Conservation (phyloP, 2,329 filamentous ascomycete species). For the Cyclaneusma minus region DNA sequence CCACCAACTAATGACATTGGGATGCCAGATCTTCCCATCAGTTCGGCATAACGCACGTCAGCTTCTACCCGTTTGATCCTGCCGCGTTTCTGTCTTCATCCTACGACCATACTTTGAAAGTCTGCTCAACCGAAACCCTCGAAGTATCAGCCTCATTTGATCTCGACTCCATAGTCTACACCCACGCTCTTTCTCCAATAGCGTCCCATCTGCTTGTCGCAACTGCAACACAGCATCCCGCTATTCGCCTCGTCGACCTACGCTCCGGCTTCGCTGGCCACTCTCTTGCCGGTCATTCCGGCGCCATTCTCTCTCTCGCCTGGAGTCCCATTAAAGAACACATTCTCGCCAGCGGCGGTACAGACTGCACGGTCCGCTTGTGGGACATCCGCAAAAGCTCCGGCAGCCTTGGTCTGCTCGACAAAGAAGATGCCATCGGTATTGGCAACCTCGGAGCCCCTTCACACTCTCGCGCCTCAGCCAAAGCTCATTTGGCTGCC, state of each 20-base stretch:
- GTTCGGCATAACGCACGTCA: constrained; percentile 60
- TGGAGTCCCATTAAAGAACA: constrained; percentile 78
- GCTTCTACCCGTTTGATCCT: constrained; percentile 66
- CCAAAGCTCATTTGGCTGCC: constrained; percentile 60
- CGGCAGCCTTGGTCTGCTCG: constrained; percentile 59
- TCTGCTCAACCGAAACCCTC: constrained; percentile 54
- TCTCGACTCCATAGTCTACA: constrained; percentile 54
- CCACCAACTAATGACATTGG: constrained; percentile 15
- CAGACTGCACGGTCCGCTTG: constrained; percentile 67
- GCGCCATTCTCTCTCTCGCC: constrained; percentile 49
- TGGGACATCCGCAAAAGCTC: constrained; percentile 79
- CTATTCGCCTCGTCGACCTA: constrained; percentile 73
- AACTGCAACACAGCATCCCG: constrained; percentile 73
- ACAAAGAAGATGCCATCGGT: constrained; percentile 71
- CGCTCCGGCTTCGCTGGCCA: constrained; percentile 66
- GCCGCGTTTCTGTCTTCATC: constrained; percentile 62
- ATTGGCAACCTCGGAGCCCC: constrained; percentile 23
- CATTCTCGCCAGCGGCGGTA: constrained; percentile 68
- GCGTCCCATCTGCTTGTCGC: constrained; percentile 66
- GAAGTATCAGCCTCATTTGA: constrained; percentile 49
- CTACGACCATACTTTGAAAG: constrained; percentile 62
- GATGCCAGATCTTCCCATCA: constrained; percentile 31
- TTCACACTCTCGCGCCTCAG: constrained; percentile 29
- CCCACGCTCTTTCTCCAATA: constrained; percentile 62
- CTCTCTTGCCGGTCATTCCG: constrained; percentile 51